Conservation (phyloP, 495 filamentous ascomycete genomes). For the Penicillium dipodomyicola region DNA sequence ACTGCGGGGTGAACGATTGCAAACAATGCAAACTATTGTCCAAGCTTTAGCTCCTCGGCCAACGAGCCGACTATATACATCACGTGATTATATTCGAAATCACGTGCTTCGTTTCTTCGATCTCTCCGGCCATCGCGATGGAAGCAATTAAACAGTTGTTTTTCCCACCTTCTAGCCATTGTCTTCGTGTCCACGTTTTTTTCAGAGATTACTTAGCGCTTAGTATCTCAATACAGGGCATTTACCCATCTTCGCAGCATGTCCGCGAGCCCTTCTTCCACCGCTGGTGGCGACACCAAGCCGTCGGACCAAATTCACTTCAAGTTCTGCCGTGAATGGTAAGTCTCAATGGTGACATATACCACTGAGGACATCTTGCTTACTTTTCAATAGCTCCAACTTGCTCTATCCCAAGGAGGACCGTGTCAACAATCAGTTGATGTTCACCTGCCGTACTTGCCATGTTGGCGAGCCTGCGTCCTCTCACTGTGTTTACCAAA, state of each 20-base stretch:
- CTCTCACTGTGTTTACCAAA: constrained; percentile 85
- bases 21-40: constrained; percentile 23
- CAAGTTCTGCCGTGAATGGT: constrained; percentile 96
- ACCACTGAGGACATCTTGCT: constrained; percentile 8
- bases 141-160: not conserved
- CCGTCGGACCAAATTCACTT: constrained; percentile 82
- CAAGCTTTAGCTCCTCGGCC: constrained; percentile 7
- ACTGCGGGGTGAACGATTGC: constrained; percentile 23
- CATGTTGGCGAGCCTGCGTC: constrained; percentile 81
- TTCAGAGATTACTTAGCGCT: not conserved
- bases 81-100: not conserved
- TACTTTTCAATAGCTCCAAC: constrained; percentile 64
- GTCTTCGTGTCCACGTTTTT: not conserved
- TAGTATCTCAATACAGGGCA: not conserved
- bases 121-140: not conserved
- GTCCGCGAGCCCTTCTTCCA: constrained; percentile 62
- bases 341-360: constrained; percentile 19
- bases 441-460: constrained; percentile 88
- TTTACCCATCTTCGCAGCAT: constrained; percentile 23
- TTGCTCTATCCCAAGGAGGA: constrained; percentile 98
- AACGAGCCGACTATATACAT: too few species aligned
- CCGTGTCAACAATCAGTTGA: constrained; percentile 57
- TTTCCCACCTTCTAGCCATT: not conserved
- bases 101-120: not conserved
- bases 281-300: constrained; percentile 52